Evolutionary conservation across 129 eudicot genomes (phyloP).

Genomic region (Ambrosia artemisiifolia): DNA sequence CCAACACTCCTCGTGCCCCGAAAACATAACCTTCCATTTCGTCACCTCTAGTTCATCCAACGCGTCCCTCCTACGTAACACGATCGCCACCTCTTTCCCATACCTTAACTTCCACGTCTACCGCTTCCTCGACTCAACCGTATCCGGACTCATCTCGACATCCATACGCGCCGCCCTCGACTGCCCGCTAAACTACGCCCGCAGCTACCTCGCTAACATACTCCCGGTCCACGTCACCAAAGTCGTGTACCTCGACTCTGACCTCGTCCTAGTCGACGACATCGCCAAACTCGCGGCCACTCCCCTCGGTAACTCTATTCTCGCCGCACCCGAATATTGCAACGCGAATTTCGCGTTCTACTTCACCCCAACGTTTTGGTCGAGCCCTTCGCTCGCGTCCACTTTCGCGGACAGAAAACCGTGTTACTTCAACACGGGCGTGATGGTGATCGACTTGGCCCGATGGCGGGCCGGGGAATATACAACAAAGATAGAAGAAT

Average conservation of each 20-base stretch:
- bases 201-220: conserved; percentile 41
- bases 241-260: conserved; percentile 43
- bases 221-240: conserved; percentile 29
- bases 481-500: conserved; percentile 47
- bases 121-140: conserved; percentile 21
- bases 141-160: conserved; percentile 38
- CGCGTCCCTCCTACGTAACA: conserved; percentile 26
- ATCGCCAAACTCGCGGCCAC: conserved; percentile 40
- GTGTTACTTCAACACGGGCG: conserved; percentile 66
- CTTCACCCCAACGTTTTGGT: conserved; percentile 45
- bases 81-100: conserved; percentile 37
- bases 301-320: conserved; percentile 22
- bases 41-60: conserved; percentile 38
- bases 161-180: conserved; percentile 42
- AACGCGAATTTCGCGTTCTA: conserved; percentile 39
- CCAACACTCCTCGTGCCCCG: conserved; percentile 62
- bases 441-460: conserved; percentile 55
- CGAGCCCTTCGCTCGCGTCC: conserved; percentile 26
- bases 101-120: conserved; percentile 33
- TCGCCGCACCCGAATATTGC: conserved; percentile 48
- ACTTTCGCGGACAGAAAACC: conserved; percentile 34
- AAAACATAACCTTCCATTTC: conserved; percentile 47
- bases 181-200: conserved; percentile 39
- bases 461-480: conserved; percentile 43
- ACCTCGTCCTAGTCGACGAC: conserved; percentile 48